Percentiles rank a stretch among this genome's conserved stretches.
These are phyloP conservation scores for Francoa sonchifolia DNA, from an alignment of 441 rosid genomes.

Conservation along the genomic window DNA sequence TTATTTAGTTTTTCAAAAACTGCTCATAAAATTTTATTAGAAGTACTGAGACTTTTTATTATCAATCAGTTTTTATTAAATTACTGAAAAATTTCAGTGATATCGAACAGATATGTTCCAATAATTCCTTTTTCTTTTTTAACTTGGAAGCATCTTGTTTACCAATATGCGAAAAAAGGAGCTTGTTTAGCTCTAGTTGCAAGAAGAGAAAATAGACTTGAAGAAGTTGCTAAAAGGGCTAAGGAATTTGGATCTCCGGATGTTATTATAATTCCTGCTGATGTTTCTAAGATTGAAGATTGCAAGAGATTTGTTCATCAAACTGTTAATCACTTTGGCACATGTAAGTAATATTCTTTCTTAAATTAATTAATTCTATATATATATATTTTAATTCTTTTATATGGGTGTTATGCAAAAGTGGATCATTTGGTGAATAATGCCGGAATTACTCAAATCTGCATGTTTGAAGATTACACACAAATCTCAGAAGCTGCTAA, in stretches of 20 bases:
- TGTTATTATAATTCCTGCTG: constrained; percentile 23
- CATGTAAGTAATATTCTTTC: constrained; percentile 22
- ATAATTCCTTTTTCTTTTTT: too few species aligned
- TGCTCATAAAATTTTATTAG: background rate
- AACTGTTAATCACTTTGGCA: constrained; percentile 28
- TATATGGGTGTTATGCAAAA: constrained; percentile 2
- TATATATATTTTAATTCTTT: background rate
- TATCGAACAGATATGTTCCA: too few species aligned
- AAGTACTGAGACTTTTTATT: too few species aligned
- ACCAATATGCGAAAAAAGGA: constrained; percentile 51
- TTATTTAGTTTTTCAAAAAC: background rate
- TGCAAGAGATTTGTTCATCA: constrained; percentile 27
- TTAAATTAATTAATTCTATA: background rate
- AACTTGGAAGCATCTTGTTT: constrained; percentile 45
- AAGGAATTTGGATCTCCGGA: constrained; percentile 31
- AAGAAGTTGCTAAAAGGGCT: constrained; percentile 25
- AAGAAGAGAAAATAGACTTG: constrained; percentile 31
- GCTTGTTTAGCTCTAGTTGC: constrained; percentile 42
- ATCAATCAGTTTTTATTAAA: too few species aligned
- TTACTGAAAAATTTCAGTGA: too few species aligned
- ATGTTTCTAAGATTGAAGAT: constrained; percentile 36
- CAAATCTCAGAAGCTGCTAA: constrained; percentile 1
- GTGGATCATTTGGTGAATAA: constrained; percentile 38
- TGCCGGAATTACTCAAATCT: constrained; percentile 18
- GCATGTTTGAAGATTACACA: constrained; percentile 11